phyloP scores from a whole-genome alignment of 345 rosid genomes.

The Viola odorata region DNA sequence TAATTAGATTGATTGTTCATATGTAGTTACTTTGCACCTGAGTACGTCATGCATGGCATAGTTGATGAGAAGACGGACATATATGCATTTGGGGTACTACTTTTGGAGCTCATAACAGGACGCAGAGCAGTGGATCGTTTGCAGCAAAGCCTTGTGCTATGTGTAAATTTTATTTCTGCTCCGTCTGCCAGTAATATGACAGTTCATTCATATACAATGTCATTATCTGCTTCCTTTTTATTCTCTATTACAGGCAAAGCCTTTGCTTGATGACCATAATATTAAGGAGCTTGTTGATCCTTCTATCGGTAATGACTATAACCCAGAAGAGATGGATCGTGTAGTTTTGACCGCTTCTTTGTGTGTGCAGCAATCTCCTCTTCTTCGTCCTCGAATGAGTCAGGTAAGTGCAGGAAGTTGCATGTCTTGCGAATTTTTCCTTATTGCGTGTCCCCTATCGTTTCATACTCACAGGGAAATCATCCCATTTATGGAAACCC shows the following conservation, averaged over 20 bases:
- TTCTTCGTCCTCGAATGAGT: conserved; percentile 82
- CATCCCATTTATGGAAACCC: background rate
- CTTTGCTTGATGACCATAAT: conserved; percentile 53
- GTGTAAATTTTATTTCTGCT: conserved; percentile 42
- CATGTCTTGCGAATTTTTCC: background rate
- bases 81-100: conserved; percentile 82
- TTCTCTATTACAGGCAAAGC: conserved; percentile 56
- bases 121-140: conserved; percentile 63
- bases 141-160: conserved; percentile 65
- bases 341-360: conserved; percentile 66
- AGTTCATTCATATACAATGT: background rate
- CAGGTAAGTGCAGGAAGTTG: conserved; percentile 40
- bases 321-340: conserved; percentile 59
- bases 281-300: conserved; percentile 58
- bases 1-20: conserved; percentile 9
- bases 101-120: conserved; percentile 83
- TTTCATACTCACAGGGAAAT: background rate
- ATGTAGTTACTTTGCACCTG: conserved; percentile 87
- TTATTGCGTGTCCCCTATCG: too few species aligned
- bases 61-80: conserved; percentile 94
- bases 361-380: conserved; percentile 73
- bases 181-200: background rate
- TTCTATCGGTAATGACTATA: conserved; percentile 45
- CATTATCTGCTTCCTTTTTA: conserved; percentile 5
- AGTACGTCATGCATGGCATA: conserved; percentile 88